Base-by-base conservation (phyloP, 2,329 filamentous ascomycete genomes). In the Coniella lustricola region DNA sequence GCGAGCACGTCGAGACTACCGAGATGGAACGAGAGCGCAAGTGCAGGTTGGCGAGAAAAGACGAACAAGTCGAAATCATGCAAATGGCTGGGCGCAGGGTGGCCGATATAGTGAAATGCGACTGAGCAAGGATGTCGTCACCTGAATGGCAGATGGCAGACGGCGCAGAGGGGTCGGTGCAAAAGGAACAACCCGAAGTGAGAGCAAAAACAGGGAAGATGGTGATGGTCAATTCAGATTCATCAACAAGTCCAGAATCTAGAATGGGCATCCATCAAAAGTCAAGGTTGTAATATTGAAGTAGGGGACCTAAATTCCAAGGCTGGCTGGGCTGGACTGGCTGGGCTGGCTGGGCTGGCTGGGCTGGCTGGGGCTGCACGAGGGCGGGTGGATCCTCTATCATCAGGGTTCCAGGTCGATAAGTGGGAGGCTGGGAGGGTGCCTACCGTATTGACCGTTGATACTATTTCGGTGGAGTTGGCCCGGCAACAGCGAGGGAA, bases 181-280 rank as follows among this genome's bases (percentile, higher is more conserved):
- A 39, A 29, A 31, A 45, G n/a, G n/a, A n/a, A n/a, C n/a, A n/a
- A n/a, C n/a, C n/a, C n/a, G 10, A 18, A 16, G 40, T 14, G 21
- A 20, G 18, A 29, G 18, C 31, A 35, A 22, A 46, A 46, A 17
- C 44, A 46, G 39, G 44, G 36, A 38, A 46, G 36, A 46, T 18
- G 36, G n/a, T 21, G 36, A 36, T 29, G 18, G 33, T 40, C 4
- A 39, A 46, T 34, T 39, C 36, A 46, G n/a, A n/a, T n/a, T n/a
- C n/a, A n/a, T n/a, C n/a, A n/a, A n/a, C n/a, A n/a, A n/a, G 17
- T 22, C n/a, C 44, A 47, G 37, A n/a, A n/a, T 35, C 37, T 47
- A 21, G 37, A 47, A 47, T 35, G 44, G 44, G 25, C 7, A 25
- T 20, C 14, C 44, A 22, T 46, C 31, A 20, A 29, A n/a, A 10